Evolutionary conservation across 2,329 filamentous ascomycete species (phyloP), one percentile per base, ranked within the genome.

Genomic region (Curvularia eragrostidis): DNA sequence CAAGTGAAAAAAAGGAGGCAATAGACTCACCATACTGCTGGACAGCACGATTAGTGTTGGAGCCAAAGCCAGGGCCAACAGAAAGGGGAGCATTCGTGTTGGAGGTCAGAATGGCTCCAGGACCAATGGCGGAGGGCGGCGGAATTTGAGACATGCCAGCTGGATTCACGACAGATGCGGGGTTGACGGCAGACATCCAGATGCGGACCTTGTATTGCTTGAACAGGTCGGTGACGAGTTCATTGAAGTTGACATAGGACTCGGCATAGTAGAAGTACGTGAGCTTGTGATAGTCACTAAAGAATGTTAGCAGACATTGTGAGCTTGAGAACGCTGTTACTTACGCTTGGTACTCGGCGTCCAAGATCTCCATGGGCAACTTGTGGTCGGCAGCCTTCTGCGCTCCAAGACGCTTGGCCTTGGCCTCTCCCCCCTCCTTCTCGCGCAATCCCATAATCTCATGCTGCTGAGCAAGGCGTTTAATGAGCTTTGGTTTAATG

Each of bases 251-350:
- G 82, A 99, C 97, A 76, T 99, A 99, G 0, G 92, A 88, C 73
- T 97, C 93, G 52, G 95, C 94, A 75, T 97, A 99, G 79, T 98
- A 99, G 81, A 97, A 99, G 79, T 98, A 98, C 0, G 96, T 99
- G 54, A 99, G 82, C 77, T 99, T 99, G 80, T 98, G 97, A 88
- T 93, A 97, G 76, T 99, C 95, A 89, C 94, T 97, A 68, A 61
- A 48, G 36, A 9, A 18, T 24, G 47, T 69, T 58, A 69, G 52
- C 28, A 39, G 7, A 19, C 15, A 63, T 76, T 59, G 77, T 70
- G 60, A 48, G 48, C 10, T 5, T 24, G 21, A 39, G 41, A 12
- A 34, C 9, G 3, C 12, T 32, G n/a, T 24, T 18, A 84, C 91
- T 85, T 82, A 96, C 94, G 97, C 96, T 74, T 99, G 95, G 74